phyloP scores from a whole-genome alignment of 2,329 filamentous ascomycete species.

The Colletotrichum aenigma region DNA sequence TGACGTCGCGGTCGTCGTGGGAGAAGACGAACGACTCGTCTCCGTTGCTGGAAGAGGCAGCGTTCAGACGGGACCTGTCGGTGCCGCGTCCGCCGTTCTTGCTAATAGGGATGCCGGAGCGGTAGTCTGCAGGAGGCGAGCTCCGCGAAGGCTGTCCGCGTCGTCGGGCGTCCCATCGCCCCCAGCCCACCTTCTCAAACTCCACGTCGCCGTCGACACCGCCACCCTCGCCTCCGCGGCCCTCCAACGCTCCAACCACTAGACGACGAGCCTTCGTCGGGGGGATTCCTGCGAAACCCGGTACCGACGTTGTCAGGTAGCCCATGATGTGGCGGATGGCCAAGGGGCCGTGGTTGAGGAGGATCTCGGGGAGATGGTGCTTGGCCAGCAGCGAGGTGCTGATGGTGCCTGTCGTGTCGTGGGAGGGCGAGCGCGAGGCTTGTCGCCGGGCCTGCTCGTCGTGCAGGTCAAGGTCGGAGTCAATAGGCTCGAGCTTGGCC shows the following conservation, averaged over 20 bases:
- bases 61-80: conserved; percentile 53
- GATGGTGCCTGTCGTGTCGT: conserved; percentile 81
- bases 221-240: conserved; percentile 67
- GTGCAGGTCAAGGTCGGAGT: conserved; percentile 87
- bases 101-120: conserved; percentile 62
- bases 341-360: conserved; percentile 86
- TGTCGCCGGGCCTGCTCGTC: conserved; percentile 34
- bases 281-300: conserved; percentile 88
- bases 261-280: conserved; percentile 89
- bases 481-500: conserved; percentile 67
- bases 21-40: conserved; percentile 79
- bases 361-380: conserved; percentile 87
- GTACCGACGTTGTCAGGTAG: conserved; percentile 89
- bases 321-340: conserved; percentile 96
- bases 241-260: conserved; percentile 91
- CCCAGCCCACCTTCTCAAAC: conserved; percentile 98
- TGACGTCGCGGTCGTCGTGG: conserved; percentile 68
- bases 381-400: conserved; percentile 85
- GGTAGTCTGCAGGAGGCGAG: conserved; percentile 47
- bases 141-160: conserved; percentile 64
- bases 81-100: conserved; percentile 46
- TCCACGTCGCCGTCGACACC: conserved; percentile 73
- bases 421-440: conserved; percentile 49
- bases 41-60: conserved; percentile 65
- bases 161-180: conserved; percentile 87